phyloP scores from a whole-genome alignment of 257 asterid genomes.

The Mentha longifolia region DNA sequence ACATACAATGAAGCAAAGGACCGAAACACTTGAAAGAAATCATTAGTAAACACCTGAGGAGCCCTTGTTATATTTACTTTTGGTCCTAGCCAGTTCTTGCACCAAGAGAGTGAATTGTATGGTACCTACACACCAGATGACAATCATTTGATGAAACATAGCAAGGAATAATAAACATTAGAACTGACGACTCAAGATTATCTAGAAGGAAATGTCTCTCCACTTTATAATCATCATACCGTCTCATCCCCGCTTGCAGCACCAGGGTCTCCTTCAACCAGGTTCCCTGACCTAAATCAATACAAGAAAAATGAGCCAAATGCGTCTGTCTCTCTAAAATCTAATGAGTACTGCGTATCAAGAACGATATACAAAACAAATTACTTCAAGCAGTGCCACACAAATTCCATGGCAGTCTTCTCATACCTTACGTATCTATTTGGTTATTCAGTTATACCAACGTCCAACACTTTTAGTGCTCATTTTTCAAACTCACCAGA shows the following conservation, averaged over 20 bases:
- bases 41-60: constrained; percentile 71
- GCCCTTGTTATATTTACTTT: constrained; percentile 95
- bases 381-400: constrained; percentile 21
- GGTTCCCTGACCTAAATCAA: constrained; percentile 82
- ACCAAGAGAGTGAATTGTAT: constrained; percentile 96
- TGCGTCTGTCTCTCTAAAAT: not conserved
- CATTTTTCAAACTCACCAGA: constrained; percentile 10
- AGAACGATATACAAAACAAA: constrained; percentile 24
- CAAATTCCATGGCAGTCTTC: constrained; percentile 23
- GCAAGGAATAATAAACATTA: constrained; percentile 13
- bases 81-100: constrained; percentile 97
- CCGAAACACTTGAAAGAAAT: constrained; percentile 4
- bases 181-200: constrained; percentile 6
- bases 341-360: constrained; percentile 18
- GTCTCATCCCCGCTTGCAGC: constrained; percentile 96
- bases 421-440: constrained; percentile 24
- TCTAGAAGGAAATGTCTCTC: constrained; percentile 24
- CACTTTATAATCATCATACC: constrained; percentile 53
- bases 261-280: constrained; percentile 91
- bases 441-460: constrained; percentile 5
- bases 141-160: constrained; percentile 31
- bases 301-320: constrained; percentile 29
- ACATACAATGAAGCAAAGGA: not conserved
- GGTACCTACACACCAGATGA: constrained; percentile 69
- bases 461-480: constrained; percentile 7